Evolutionary conservation across 176 grass and related monocot species (phyloP).

Genomic region (Carex scoparia): DNA sequence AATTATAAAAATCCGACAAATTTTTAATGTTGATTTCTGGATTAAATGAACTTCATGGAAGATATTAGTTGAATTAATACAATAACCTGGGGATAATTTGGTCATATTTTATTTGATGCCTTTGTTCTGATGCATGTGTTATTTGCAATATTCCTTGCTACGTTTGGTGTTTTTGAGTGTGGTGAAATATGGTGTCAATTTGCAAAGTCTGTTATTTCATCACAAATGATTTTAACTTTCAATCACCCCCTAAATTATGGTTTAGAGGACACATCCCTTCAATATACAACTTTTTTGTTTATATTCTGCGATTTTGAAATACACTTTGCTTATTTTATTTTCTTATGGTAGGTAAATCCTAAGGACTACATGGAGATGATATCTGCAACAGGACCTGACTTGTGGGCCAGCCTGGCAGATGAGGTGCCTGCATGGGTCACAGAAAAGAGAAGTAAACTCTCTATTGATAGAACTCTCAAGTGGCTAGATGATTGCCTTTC

Average conservation of each 20-base stretch:
- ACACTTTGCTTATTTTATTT: not conserved
- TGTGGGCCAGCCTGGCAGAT: constrained; percentile 86
- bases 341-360: constrained; percentile 54
- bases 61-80: not conserved
- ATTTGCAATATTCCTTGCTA: not conserved
- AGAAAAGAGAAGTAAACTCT: constrained; percentile 72
- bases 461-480: constrained; percentile 81
- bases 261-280: not conserved
- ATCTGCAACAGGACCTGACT: constrained; percentile 63
- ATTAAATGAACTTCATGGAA: not conserved
- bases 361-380: constrained; percentile 84
- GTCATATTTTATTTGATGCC: not conserved
- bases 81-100: not conserved
- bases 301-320: constrained; percentile 2
- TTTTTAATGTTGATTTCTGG: not conserved
- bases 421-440: constrained; percentile 88
- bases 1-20: not conserved
- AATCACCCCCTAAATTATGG: not conserved
- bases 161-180: not conserved
- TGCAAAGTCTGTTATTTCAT: not conserved
- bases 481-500: constrained; percentile 89
- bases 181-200: not conserved
- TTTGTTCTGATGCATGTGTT: not conserved
- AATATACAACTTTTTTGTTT: not conserved
- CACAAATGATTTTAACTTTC: not conserved